Conservation (phyloP, 805 yeast species). For the Brettanomyces custersianus region DNA sequence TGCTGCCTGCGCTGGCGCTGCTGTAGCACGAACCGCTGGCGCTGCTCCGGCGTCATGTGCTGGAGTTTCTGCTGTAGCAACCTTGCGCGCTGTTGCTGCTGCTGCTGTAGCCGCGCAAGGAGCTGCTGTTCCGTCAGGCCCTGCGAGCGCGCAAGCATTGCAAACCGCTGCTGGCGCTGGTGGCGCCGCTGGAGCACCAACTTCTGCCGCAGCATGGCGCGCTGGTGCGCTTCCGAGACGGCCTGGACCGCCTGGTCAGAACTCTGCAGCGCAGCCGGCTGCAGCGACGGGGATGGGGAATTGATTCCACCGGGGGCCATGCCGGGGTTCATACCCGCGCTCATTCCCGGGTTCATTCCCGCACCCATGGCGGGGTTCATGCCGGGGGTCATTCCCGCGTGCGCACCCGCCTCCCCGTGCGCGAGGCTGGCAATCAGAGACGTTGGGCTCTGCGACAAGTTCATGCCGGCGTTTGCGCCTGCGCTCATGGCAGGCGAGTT, state of each 20-base stretch:
- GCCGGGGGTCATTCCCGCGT: no score
- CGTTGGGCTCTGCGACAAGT: neutral
- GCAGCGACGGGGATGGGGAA: no score
- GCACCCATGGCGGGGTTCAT: no score
- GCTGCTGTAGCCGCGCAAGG: slow-evolving; percentile 1
- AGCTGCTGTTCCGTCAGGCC: slow-evolving; percentile 4
- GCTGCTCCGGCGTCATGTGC: slow-evolving; percentile 11
- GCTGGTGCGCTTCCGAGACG: no score
- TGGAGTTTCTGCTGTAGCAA: slow-evolving; percentile 6
- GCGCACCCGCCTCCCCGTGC: neutral
- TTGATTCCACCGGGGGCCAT: no score
- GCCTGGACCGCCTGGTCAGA: no score
- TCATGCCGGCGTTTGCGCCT: neutral
- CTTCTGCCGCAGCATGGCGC: neutral
- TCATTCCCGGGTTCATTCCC: no score
- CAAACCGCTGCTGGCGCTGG: slow-evolving; percentile 3
- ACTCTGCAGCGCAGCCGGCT: no score
- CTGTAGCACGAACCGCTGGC: slow-evolving; percentile 13
- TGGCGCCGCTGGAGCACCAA: neutral
- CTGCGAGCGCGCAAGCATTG: slow-evolving; percentile 3
- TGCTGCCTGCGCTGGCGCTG: slow-evolving; percentile 19
- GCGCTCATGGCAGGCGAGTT: neutral
- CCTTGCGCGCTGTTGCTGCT: slow-evolving; percentile 6
- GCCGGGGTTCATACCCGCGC: no score
- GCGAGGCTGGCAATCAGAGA: neutral